A percentile compares a stretch with the other conserved stretches of the same genome.
phyloP scores from a whole-genome alignment of 2,329 filamentous ascomycete genomes.

The Mariannaea sp. region DNA sequence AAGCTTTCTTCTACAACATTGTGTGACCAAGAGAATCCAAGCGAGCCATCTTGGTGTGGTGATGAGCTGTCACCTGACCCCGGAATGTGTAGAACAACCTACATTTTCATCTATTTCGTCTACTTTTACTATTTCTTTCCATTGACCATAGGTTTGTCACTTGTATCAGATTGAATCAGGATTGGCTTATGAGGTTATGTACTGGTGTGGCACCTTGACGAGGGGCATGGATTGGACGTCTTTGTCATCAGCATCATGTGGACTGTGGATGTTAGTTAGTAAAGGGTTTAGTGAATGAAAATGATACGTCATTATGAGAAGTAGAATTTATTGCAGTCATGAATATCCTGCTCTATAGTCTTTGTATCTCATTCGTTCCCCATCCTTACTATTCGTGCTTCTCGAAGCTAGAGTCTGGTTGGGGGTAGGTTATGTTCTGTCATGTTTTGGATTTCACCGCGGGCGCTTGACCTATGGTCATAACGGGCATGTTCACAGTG shows the following conservation, averaged over 20 bases:
- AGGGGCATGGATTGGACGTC: not conserved
- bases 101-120: not conserved
- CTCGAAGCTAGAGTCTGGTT: too few species aligned
- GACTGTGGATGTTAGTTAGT: not conserved
- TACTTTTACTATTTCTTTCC: constrained; percentile 4
- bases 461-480: too few species aligned
- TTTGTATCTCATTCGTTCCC: too few species aligned
- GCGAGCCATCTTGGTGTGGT: not conserved
- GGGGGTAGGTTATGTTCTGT: too few species aligned
- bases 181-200: constrained; percentile 6
- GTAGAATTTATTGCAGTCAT: not conserved
- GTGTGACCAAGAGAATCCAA: not conserved
- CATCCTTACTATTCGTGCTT: too few species aligned
- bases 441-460: too few species aligned
- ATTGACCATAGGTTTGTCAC: constrained; percentile 5
- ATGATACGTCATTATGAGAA: not conserved
- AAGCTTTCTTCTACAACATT: not conserved
- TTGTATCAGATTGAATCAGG: constrained; percentile 16
- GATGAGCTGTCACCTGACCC: not conserved
- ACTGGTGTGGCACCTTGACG: not conserved
- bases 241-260: constrained; percentile 8
- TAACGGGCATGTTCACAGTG: not conserved
- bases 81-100: not conserved
- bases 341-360: too few species aligned
- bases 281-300: not conserved